Base-by-base conservation (phyloP, 2,329 filamentous ascomycete species). In the Trichophyton rubrum region DNA sequence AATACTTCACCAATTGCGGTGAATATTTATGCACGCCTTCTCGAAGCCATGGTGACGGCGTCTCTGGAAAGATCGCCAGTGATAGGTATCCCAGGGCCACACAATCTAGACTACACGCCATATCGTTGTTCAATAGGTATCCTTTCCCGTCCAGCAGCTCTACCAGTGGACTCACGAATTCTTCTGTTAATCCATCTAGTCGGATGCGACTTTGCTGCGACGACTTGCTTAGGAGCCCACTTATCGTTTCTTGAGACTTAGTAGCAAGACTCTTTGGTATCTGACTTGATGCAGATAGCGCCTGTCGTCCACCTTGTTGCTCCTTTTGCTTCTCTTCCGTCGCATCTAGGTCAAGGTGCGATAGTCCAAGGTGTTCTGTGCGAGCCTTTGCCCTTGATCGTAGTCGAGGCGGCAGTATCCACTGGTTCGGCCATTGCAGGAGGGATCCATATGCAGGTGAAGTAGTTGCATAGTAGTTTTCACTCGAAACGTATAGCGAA, bases 341-440 rank as follows among this genome's bases (percentile, higher is more conserved):
- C 3, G 71, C 70, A 68, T 87, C 83, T 38, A 84, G 78, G 67
- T 89, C 87, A 43, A 90, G 75, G 40, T 83, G 81, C 8, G 84
- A 85, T 59, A 92, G 78, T 13, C 85, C 85, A 2, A 90, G 78
- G 66, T 87, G 82, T 60, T 83, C 82, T 8, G 89, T 91, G 64
- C 86, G 81, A 64, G 78, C 74, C 68, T 87, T 82, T 33, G 91
- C 90, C 41, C 83, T 79, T 9, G 84, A 78, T 57, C 90, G 87
- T 59, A 90, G 78, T 60, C 83, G 78, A 0, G 88, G 85, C 1
- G 91, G 91, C 3, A 95, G 79, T 47, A 88, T 87, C 83, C 93
- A 99, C 67, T 91, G 91, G 64, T 90, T 80, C 17, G 93, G 90
- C 79, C 93, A 95, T 45, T 87, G 83, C 43, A 97, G 82, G 61